phyloP scores from a whole-genome alignment of 495 filamentous ascomycete species.

The Darksidea phi region DNA sequence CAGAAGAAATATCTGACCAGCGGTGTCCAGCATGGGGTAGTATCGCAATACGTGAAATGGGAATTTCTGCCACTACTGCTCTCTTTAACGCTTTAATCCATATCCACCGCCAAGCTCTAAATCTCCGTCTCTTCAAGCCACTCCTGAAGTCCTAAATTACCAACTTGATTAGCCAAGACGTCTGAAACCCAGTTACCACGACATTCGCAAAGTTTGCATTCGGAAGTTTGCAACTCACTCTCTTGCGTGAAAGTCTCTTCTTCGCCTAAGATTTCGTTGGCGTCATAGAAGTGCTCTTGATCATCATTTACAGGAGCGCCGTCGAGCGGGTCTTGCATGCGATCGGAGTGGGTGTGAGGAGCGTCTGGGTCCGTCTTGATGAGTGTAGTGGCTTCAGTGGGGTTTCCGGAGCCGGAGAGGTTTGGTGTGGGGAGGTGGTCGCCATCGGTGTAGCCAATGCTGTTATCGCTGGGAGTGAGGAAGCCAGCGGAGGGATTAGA shows the following conservation, averaged over 20 bases:
- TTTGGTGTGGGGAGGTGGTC: no score
- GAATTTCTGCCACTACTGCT: no score
- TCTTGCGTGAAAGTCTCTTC: not conserved
- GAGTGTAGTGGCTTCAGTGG: conserved; percentile 7
- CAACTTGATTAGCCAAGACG: not conserved
- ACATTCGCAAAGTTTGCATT: not conserved
- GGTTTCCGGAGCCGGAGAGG: not conserved
- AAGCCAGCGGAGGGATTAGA: not conserved
- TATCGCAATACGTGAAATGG: no score
- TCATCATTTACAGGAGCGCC: not conserved
- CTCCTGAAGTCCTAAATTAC: not conserved
- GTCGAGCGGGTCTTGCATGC: no score
- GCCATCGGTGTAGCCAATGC: no score
- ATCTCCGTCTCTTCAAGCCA: not conserved
- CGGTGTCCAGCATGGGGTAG: no score
- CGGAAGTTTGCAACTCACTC: not conserved
- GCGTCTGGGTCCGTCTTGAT: conserved; percentile 6
- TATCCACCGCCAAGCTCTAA: not conserved
- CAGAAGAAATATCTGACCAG: no score
- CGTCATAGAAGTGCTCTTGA: not conserved
- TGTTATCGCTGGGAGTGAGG: not conserved
- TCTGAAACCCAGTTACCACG: not conserved
- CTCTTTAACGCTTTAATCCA: no score
- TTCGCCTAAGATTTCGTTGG: not conserved
- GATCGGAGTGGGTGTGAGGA: not conserved